Evolutionary conservation across 1,139 yeast genomes (phyloP).

Genomic region (Pichia sp.): DNA sequence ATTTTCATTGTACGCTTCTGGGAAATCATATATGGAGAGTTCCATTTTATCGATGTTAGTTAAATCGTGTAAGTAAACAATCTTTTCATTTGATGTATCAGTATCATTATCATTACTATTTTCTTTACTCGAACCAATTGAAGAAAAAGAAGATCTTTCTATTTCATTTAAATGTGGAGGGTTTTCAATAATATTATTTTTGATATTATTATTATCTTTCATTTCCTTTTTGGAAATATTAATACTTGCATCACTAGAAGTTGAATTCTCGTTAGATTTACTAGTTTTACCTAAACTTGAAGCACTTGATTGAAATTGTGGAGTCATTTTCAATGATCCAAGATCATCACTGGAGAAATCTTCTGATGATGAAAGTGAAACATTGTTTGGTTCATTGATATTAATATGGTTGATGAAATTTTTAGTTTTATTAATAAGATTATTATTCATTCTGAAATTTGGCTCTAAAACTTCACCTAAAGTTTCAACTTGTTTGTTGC

Average conservation of each 20-base stretch:
- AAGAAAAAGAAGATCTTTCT: background rate
- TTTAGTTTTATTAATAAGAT: background rate
- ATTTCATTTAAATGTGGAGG: background rate
- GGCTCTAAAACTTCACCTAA: conserved; percentile 29
- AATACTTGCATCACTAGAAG: conserved; percentile 2
- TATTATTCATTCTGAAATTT: background rate
- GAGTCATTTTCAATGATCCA: conserved; percentile 3
- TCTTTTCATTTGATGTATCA: background rate
- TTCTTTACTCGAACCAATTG: background rate
- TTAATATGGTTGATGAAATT: background rate
- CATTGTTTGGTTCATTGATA: background rate
- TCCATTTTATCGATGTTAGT: conserved; percentile 8
- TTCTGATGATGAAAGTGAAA: conserved; percentile 1
- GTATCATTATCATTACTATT: background rate
- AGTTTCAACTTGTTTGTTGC: conserved; percentile 33
- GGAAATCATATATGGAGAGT: conserved; percentile 5
- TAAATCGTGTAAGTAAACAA: conserved; percentile 6
- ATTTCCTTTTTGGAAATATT: background rate
- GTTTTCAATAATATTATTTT: too few relatives aligned
- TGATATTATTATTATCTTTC: background rate
- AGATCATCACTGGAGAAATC: conserved; percentile 3
- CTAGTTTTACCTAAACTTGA: conserved; percentile 6
- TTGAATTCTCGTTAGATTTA: background rate
- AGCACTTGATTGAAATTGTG: conserved; percentile 2
- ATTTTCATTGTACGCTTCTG: background rate